Evolutionary conservation across 805 yeast species (phyloP), one percentile per base, ranked within the genome.

Genomic region (Pichia kluyveri): DNA sequence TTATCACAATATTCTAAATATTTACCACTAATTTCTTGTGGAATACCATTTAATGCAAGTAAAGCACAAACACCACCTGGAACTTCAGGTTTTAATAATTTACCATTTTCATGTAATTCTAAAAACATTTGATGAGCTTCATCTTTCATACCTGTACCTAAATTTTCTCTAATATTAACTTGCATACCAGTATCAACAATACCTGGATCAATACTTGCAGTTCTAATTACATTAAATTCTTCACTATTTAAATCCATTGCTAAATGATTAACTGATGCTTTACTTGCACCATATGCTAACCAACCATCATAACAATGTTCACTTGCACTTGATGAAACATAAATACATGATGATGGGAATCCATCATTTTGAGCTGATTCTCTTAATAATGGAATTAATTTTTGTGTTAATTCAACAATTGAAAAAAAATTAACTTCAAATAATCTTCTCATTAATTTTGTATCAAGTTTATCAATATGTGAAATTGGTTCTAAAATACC

Each of bases 171-270:
- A 49, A 91, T 89, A 49, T 80, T 83, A 8, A 54, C 62, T 68
- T 93, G 98, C 98, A 93, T 91, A 26, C 70, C 70, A 1, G 99
- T 91, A 61, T 87, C 89, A 4, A 93, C 97, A 2, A 88, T 95
- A 8, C 99, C 98, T 0, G 98, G 98, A 0, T 96, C 96, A 27
- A 93, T 74, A 0, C 96, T 71, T 14, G 88, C 68, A 3, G 83
- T 69, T 37, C 69, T 65, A 18, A 88, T 66, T 3, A 44, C 8
- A 0, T 66, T 70, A 1, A 72, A 68, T 59, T 85, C 90, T 58
- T 89, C 96, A 7, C 66, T 69, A 1, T 86, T 82, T 18, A 91
- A 63, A 14, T 86, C 77, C 44, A 68, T 59, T 8, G 86, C 80
- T 47, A 88, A 75, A 57, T 83, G 90, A 63, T 91, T 89, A 45